These are phyloP conservation scores for Phytopythium litorale DNA, from an alignment of 352 stramenopile species.

Conservation along the genomic window DNA sequence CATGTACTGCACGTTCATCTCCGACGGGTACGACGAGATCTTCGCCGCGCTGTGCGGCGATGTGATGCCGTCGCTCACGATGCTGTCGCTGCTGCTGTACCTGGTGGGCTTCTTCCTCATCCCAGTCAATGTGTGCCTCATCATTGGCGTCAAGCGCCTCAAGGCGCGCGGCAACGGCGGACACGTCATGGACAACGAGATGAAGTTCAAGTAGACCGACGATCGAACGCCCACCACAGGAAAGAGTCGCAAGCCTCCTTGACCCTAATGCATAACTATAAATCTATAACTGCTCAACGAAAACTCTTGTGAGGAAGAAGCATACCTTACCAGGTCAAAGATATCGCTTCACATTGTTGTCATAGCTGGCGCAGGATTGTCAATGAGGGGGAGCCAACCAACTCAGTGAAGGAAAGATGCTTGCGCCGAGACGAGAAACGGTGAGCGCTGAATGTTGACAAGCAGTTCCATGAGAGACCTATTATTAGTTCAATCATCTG, in stretches of 20 bases:
- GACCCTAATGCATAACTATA: not conserved
- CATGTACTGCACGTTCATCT: constrained; percentile 68
- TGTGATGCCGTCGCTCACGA: constrained; percentile 64
- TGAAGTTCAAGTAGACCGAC: constrained; percentile 29
- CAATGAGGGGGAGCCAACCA: no score
- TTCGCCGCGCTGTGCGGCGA: constrained; percentile 52
- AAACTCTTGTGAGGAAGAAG: not conserved
- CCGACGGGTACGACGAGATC: constrained; percentile 39
- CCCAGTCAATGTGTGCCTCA: constrained; percentile 66
- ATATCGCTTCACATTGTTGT: no score
- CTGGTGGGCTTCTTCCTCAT: constrained; percentile 64
- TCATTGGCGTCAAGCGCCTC: constrained; percentile 64
- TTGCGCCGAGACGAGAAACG: no score
- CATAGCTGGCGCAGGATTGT: no score
- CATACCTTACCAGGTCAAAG: no score
- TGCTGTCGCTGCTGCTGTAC: constrained; percentile 79
- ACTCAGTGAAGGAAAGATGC: no score
- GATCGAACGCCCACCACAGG: not conserved
- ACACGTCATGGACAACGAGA: constrained; percentile 66
- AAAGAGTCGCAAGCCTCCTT: not conserved
- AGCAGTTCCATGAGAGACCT: no score
- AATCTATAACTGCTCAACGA: not conserved
- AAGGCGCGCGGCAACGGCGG: constrained; percentile 52
- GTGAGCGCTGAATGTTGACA: no score
- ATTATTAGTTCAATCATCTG: no score